phyloP scores from a whole-genome alignment of 352 stramenopile species.

The Blastocystis sp. region DNA sequence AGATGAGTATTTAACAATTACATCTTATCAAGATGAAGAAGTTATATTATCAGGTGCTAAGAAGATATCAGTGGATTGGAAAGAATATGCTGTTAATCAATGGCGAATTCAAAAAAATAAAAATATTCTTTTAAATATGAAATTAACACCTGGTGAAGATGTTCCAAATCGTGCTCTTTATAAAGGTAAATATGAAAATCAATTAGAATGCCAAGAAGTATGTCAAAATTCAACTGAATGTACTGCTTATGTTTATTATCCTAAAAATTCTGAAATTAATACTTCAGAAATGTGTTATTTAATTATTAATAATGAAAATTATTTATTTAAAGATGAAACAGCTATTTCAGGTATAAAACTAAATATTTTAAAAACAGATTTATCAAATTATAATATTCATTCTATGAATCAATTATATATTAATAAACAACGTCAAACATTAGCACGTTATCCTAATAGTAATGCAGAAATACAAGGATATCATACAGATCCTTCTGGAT shows the following conservation, averaged over 20 bases:
- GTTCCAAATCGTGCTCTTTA: constrained; percentile 13
- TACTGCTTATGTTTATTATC: constrained; percentile 16
- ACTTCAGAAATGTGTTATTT: constrained; percentile 27
- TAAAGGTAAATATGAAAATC: background rate
- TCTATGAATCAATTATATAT: constrained; percentile 22
- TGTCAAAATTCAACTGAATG: constrained; percentile 22
- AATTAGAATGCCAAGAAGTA: constrained; percentile 9
- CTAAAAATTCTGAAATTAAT: constrained; percentile 13
- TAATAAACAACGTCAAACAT: constrained; percentile 29
- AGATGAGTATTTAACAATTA: constrained; percentile 28
- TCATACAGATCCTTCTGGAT: constrained; percentile 13
- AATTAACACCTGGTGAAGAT: background rate
- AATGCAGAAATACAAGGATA: constrained; percentile 29
- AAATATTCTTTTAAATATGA: constrained; percentile 9
- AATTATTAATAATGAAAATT: constrained; percentile 30
- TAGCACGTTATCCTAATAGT: constrained; percentile 30
- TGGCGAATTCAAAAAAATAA: constrained; percentile 10
- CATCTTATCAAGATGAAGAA: constrained; percentile 33
- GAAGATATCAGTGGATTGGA: constrained; percentile 30
- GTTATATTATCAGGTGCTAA: constrained; percentile 24
- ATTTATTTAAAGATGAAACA: constrained; percentile 1
- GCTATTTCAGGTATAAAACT: constrained; percentile 12
- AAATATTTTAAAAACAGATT: constrained; percentile 29
- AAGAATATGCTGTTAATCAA: constrained; percentile 13
- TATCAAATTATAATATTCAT: constrained; percentile 11